Evolutionary conservation across 2,329 filamentous ascomycete species (phyloP), one percentile per base, ranked within the genome.

Genomic region (Teratosphaeria pseudoeucalypti): DNA sequence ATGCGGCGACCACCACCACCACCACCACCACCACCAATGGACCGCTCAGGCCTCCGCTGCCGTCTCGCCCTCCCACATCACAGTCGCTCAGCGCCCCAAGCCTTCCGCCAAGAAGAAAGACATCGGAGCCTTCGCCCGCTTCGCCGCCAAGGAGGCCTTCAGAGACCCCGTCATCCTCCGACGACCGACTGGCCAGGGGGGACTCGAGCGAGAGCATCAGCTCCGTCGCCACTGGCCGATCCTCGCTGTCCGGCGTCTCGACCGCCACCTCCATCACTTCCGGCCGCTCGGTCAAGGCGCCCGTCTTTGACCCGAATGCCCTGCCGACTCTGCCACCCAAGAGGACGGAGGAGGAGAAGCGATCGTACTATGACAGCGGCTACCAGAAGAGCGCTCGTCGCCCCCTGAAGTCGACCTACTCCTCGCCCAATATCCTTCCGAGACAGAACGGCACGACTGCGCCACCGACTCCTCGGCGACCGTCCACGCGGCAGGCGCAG

Each of bases 281-380:
- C 2, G 57, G 60, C 52, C 66, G 63, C 39, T 63, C 65, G 7
- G 64, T 73, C 55, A 60, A 64, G 57, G 72, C 83, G 6, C 83
- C 84, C 10, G 78, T 79, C 54, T 86, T 79, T 72, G 81, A 82
- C 61, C 78, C 82, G 55, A 70, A 77, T 14, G 76, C 78, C 43
- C 71, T 85, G 10, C 83, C 83, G 57, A 74, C 78, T 34, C 72
- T 85, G 39, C 82, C 82, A 55, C 77, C 79, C 0, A 82, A 79
- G 65, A 71, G 73, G 57, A 67, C 72, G n/a, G 67, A 73, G n/a
- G 73, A 75, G 55, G 72, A 78, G 47, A 70, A 71, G 54, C 75
- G 77, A 54, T 70, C 68, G n/a, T 58, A 61, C 29, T 63, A 64
- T 39, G 52, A 61, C 54, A 52, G 53, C 27, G 53, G 37, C 5